Percentiles rank a stretch among this genome's conserved stretches.
Conservation (phyloP, 192 early-diverging fungal genomes). For the Umbelopsis sp. region DNA sequence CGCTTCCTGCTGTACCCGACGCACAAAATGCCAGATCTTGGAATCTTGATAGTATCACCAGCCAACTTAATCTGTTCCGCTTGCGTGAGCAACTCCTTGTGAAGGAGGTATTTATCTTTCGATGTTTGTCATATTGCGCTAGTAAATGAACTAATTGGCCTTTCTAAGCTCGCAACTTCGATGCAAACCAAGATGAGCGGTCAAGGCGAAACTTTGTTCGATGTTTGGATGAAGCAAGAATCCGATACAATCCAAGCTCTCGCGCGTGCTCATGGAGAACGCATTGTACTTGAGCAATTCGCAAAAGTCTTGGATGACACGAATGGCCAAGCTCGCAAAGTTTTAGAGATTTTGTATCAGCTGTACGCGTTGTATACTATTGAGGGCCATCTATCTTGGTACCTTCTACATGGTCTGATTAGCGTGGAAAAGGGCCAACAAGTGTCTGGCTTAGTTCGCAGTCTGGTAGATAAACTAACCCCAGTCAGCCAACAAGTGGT, state of each 20-base stretch:
- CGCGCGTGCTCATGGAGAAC: constrained; percentile 68
- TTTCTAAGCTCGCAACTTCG: constrained; percentile 42
- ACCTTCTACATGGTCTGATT: constrained; percentile 52
- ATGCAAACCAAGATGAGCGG: constrained; percentile 55
- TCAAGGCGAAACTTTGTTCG: constrained; percentile 57
- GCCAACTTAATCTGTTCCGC: constrained; percentile 51
- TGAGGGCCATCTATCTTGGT: constrained; percentile 59
- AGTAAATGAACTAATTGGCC: background rate
- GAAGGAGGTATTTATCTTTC: constrained; percentile 39
- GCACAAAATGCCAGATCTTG: constrained; percentile 43
- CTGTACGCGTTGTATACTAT: constrained; percentile 58
- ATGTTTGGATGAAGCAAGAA: constrained; percentile 79
- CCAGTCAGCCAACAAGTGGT: constrained; percentile 55
- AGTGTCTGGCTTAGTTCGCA: constrained; percentile 46
- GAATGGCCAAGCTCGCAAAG: constrained; percentile 30
- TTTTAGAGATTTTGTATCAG: constrained; percentile 47
- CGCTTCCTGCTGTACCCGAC: constrained; percentile 43
- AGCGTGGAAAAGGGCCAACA: constrained; percentile 48
- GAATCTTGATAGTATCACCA: constrained; percentile 50
- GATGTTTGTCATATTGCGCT: background rate
- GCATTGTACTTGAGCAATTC: constrained; percentile 63
- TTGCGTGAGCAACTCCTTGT: constrained; percentile 49
- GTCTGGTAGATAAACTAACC: constrained; percentile 54
- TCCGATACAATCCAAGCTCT: constrained; percentile 70
- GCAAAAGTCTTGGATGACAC: constrained; percentile 39